A percentile compares a stretch with the other conserved stretches of the same genome.
Evolutionary conservation across 495 filamentous ascomycete genomes (phyloP).

Genomic region (Rhypophila decipiens): DNA sequence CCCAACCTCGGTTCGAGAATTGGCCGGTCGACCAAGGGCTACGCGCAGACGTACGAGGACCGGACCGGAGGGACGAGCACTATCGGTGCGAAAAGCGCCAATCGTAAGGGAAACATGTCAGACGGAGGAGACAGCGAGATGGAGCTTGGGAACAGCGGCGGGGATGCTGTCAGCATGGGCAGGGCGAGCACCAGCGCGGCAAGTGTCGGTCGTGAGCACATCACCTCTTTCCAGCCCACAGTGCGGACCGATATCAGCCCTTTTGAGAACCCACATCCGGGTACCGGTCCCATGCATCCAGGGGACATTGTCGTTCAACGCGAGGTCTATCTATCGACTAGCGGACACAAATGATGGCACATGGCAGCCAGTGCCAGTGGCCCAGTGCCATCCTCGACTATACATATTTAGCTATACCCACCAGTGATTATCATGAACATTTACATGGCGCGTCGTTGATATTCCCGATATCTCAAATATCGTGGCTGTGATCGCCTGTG

Average conservation of each 20-base stretch:
- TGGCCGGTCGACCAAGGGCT: constrained; percentile 1
- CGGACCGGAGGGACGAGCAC: neutral
- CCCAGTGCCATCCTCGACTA: too few relatives aligned
- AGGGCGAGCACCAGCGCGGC: neutral
- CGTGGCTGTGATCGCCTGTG: neutral
- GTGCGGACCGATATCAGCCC: neutral
- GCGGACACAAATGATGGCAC: neutral
- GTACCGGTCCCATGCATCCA: too few relatives aligned
- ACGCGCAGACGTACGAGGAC: neutral
- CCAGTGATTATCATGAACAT: neutral
- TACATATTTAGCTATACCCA: too few relatives aligned
- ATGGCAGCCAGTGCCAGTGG: neutral
- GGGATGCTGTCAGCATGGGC: neutral
- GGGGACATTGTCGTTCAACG: neutral
- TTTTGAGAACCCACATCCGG: neutral
- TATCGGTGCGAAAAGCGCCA: neutral
- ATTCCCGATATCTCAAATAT: neutral
- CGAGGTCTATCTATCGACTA: neutral
- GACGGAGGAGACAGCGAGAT: neutral
- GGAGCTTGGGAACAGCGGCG: neutral
- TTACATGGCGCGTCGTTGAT: neutral
- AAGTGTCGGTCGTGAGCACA: neutral
- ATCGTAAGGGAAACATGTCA: neutral
- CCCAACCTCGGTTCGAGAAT: constrained; percentile 9
- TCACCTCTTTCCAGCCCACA: neutral